These are phyloP conservation scores for Chrysosphaeria jannelii DNA, from an alignment of 2,329 filamentous ascomycete species.

Conservation along the genomic window DNA sequence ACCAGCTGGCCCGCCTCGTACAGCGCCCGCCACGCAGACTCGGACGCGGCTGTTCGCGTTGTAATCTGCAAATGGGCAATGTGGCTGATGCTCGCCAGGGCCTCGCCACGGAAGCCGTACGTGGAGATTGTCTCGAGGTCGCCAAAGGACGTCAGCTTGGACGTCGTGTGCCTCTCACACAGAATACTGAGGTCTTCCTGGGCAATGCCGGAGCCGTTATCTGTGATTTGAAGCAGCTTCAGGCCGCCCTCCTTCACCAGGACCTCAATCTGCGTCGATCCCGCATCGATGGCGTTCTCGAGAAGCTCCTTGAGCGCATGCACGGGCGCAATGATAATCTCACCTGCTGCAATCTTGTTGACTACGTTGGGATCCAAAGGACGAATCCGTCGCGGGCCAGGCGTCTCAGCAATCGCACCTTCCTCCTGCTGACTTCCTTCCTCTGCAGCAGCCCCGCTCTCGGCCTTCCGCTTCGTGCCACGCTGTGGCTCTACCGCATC, in stretches of 20 bases:
- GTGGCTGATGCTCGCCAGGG: conserved; percentile 88
- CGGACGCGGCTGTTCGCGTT: conserved; percentile 69
- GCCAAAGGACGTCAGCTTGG: conserved; percentile 79
- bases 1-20: conserved; percentile 61
- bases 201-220: conserved; percentile 89
- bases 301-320: conserved; percentile 91
- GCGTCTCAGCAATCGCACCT: too few relatives aligned
- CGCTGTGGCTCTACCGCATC: too few relatives aligned
- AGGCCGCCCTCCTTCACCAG: conserved; percentile 83
- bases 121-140: conserved; percentile 73
- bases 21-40: conserved; percentile 67
- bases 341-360: conserved; percentile 93
- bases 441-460: too few relatives aligned
- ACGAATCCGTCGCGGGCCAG: too few relatives aligned
- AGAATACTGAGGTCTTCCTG: conserved; percentile 79
- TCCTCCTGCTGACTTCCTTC: too few relatives aligned
- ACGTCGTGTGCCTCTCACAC: conserved; percentile 89
- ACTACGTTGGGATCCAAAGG: conserved; percentile 77
- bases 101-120: conserved; percentile 94
- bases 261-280: conserved; percentile 70
- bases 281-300: conserved; percentile 93
- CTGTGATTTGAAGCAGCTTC: conserved; percentile 85
- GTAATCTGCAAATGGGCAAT: conserved; percentile 90
- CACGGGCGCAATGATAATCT: conserved; percentile 92
- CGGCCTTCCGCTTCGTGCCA: too few relatives aligned